Evolutionary conservation across 352 stramenopile genomes (phyloP).

Genomic region (Phytophthora macrochlamydospora): DNA sequence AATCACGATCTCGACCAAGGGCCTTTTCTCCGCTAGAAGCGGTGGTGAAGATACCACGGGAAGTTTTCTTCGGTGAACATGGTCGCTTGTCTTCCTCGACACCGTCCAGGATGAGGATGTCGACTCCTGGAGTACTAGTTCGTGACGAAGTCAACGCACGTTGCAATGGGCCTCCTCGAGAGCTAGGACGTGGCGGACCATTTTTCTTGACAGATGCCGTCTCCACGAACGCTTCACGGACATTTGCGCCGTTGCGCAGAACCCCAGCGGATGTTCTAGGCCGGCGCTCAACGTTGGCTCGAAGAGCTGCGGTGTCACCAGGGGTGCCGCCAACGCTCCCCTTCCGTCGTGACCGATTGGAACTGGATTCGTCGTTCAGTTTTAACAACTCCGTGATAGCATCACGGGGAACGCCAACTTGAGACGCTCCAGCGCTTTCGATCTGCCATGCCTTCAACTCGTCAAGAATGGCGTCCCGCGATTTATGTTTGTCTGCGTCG

Average conservation of each 20-base stretch:
- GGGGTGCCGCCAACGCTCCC: conserved; percentile 25
- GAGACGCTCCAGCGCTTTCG: conserved; percentile 48
- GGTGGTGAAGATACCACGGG: conserved; percentile 51
- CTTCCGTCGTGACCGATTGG: conserved; percentile 26
- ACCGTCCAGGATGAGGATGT: conserved; percentile 68
- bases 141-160: conserved; percentile 8
- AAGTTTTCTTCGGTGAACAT: conserved; percentile 60
- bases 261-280: conserved; percentile 63
- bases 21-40: conserved; percentile 15
- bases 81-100: conserved; percentile 45
- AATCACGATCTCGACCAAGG: conserved; percentile 39
- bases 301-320: neutral
- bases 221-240: conserved; percentile 69
- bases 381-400: conserved; percentile 26
- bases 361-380: conserved; percentile 1
- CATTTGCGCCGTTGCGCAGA: conserved; percentile 37
- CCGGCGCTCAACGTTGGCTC: conserved; percentile 31
- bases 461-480: conserved; percentile 63
- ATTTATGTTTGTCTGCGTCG: conserved; percentile 63
- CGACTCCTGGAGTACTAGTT: conserved; percentile 27
- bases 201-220: conserved; percentile 1
- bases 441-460: conserved; percentile 74
- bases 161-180: conserved; percentile 23
- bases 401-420: conserved; percentile 42
- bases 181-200: conserved; percentile 14